Base-by-base conservation (phyloP, 768 basidiomycete genomes). In the Boletus sp. region DNA sequence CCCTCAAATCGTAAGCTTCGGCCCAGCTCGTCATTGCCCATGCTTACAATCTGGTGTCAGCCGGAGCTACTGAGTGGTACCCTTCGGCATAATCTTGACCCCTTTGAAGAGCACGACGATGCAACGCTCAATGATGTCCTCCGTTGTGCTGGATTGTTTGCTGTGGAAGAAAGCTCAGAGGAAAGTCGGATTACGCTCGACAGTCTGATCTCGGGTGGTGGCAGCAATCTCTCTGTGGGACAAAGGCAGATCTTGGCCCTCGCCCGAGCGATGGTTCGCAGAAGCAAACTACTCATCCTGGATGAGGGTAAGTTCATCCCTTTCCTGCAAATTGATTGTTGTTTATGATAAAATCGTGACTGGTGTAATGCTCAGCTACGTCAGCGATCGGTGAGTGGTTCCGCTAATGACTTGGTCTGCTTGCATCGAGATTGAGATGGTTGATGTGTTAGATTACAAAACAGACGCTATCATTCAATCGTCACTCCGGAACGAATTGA, bases 191-290 rank as follows among this genome's bases (percentile, higher is more conserved):
- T 83, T 30, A 78, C 76, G 4, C 71, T 83, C 2, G 79, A 83
- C 54, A 79, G 74, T 41, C 57, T 61, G 30, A 76, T 83, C 35
- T 69, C 79, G 3, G 73, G 73, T 20, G 80, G 77, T 2, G 79
- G 79, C 0, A 52, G 71, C 1, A 81, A 81, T 58, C 64, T 82
- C n/a, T 80, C 78, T 6, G 76, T 85, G n/a, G 83, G 84, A 4
- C 81, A 86, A 63, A 71, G 83, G 10, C 85, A 86, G 65, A 78
- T 86, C 14, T 68, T 86, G 17, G 83, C 83, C 0, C 73, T 86
- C 0, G 83, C 85, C 1, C 73, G 85, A 30, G 84, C 84, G 2
- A 78, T 85, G 54, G 78, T 85, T 2, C 71, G 84, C n/a, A 66
- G 73, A 45, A 83, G 80, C 64, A 85, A 83, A 60, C 62, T 86